These are phyloP conservation scores for Acanthamoeba healyi DNA, from an alignment of 208 protist genomes.

Conservation along the genomic window DNA sequence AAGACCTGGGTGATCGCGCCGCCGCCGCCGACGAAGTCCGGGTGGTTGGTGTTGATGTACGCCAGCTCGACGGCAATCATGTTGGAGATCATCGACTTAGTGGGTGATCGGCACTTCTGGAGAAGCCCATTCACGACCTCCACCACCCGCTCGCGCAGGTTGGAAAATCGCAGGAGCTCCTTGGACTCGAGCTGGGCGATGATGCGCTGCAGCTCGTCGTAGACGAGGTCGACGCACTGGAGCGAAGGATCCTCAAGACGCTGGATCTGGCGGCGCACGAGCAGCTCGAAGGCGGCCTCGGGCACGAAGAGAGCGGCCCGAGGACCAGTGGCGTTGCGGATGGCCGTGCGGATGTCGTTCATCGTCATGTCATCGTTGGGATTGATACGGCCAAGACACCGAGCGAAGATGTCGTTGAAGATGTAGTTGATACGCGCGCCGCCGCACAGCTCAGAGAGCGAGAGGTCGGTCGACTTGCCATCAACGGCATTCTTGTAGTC, in stretches of 20 bases:
- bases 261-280: conserved; percentile 96
- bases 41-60: conserved; percentile 97
- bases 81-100: conserved; percentile 93
- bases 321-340: conserved; percentile 97
- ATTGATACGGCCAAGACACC: conserved; percentile 93
- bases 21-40: conserved; percentile 89
- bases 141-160: conserved; percentile 93
- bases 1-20: conserved; percentile 61
- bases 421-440: conserved; percentile 97
- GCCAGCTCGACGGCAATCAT: conserved; percentile 96
- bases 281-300: conserved; percentile 96
- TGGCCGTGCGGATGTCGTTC: conserved; percentile 96
- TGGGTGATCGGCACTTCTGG: conserved; percentile 87
- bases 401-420: conserved; percentile 95
- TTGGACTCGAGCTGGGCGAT: conserved; percentile 88
- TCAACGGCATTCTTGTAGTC: conserved; percentile 95
- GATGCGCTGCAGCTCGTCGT: conserved; percentile 97
- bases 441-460: conserved; percentile 92
- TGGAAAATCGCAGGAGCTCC: conserved; percentile 93
- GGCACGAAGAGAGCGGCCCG: conserved; percentile 97
- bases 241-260: conserved; percentile 93
- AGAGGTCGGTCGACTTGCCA: conserved; percentile 93
- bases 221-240: conserved; percentile 96
- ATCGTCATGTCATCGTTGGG: conserved; percentile 95
- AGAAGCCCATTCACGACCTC: conserved; percentile 93